Evolutionary conservation across 148 eudicot genomes (phyloP).

Genomic region (Vaccinium darrowii): DNA sequence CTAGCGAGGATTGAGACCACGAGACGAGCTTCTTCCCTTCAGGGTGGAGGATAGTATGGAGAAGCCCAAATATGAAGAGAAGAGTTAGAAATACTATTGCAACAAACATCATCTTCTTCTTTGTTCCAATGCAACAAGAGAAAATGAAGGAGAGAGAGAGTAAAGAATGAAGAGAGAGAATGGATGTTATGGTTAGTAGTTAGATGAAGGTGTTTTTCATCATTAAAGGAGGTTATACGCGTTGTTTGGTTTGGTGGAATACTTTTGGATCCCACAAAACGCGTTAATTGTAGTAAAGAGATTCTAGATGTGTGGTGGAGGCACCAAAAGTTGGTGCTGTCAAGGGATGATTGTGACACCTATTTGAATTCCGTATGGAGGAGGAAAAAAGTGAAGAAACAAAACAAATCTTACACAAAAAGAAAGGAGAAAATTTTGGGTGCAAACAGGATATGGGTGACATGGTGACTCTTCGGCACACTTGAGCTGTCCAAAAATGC

Average conservation of each 20-base stretch:
- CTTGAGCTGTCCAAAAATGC: too few species aligned
- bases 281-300: not conserved
- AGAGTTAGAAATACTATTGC: constrained; percentile 16
- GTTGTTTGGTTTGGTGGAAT: not conserved
- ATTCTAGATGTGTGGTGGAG: not conserved
- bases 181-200: not conserved
- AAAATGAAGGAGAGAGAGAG: not conserved
- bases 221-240: constrained; percentile 3
- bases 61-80: constrained; percentile 35
- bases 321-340: not conserved
- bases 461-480: too few species aligned
- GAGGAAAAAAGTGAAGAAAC: too few species aligned
- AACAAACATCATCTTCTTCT: constrained; percentile 17
- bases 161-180: not conserved
- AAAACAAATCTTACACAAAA: not conserved
- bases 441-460: too few species aligned
- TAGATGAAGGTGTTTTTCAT: not conserved
- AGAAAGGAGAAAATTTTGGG: too few species aligned
- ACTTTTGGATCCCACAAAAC: not conserved
- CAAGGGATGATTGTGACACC: not conserved
- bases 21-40: constrained; percentile 27
- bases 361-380: not conserved
- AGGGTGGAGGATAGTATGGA: constrained; percentile 24
- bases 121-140: constrained; percentile 15
- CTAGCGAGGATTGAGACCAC: constrained; percentile 18